Evolutionary conservation across 805 yeast genomes (phyloP).

Genomic region (Kuraishia floccosa): DNA sequence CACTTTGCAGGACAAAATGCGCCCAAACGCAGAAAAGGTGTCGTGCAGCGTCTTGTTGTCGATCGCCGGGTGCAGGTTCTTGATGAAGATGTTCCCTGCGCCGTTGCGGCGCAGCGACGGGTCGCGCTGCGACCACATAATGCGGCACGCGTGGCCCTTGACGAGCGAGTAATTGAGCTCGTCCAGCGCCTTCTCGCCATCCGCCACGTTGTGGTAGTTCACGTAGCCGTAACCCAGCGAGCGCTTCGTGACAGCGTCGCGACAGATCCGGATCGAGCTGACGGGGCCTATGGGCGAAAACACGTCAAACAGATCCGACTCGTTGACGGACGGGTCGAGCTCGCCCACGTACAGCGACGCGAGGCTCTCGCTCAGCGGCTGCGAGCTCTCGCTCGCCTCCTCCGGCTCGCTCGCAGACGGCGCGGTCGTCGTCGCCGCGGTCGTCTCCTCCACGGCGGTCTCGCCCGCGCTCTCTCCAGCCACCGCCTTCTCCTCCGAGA

Average conservation of each 20-base stretch:
- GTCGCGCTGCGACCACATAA: slow-evolving; percentile 99
- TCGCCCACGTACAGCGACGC: slow-evolving; percentile 97
- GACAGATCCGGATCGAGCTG: slow-evolving; percentile 94
- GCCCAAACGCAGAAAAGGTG: slow-evolving; percentile 95
- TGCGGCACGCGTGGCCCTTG: slow-evolving; percentile 95
- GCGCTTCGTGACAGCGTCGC: slow-evolving; percentile 94
- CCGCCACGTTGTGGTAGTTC: slow-evolving; percentile 80
- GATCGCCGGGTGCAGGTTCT: slow-evolving; percentile 95
- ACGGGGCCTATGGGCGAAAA: slow-evolving; percentile 94
- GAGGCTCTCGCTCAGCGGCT: slow-evolving; percentile 41
- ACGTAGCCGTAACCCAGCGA: slow-evolving; percentile 98
- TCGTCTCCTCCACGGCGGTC: slow-evolving; percentile 15
- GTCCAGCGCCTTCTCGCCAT: slow-evolving; percentile 90
- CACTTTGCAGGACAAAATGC: slow-evolving; percentile 91
- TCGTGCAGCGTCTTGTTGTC: slow-evolving; percentile 98
- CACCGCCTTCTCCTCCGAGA: slow-evolving; percentile 5
- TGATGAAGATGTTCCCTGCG: slow-evolving; percentile 93
- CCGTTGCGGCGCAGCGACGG: slow-evolving; percentile 92
- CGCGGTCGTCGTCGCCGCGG: slow-evolving; percentile 19
- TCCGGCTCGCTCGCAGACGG: slow-evolving; percentile 17
- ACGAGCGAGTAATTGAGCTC: slow-evolving; percentile 89
- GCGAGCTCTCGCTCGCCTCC: slow-evolving; percentile 21
- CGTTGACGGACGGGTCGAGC: slow-evolving; percentile 84
- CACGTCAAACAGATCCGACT: slow-evolving; percentile 88
- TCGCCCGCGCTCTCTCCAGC: slow-evolving; percentile 4